Conservation (phyloP, 2,329 filamentous ascomycete species). For the Pezicula carpinea region DNA sequence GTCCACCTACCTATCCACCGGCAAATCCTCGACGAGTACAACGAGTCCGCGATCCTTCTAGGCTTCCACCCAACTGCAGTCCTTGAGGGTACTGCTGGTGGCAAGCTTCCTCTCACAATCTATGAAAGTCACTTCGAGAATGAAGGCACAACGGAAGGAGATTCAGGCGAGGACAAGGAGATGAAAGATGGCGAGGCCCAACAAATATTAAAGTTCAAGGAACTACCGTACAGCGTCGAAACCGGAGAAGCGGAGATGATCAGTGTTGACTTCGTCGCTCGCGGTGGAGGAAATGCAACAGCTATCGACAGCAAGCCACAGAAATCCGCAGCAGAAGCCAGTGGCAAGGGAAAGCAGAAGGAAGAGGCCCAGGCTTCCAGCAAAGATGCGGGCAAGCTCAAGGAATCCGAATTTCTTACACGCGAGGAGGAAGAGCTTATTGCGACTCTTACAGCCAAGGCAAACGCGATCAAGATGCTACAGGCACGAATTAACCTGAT, state of each 20-base stretch:
- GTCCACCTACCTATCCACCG: slow-evolving; percentile 69
- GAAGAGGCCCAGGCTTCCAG: slow-evolving; percentile 17
- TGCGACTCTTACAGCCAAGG: slow-evolving; percentile 72
- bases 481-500: slow-evolving; percentile 71
- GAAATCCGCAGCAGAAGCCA: slow-evolving; percentile 20
- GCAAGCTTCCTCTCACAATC: slow-evolving; percentile 82
- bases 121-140: slow-evolving; percentile 81
- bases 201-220: slow-evolving; percentile 69
- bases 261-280: slow-evolving; percentile 86
- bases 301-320: slow-evolving; percentile 38
- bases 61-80: slow-evolving; percentile 73
- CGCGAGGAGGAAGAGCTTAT: slow-evolving; percentile 58
- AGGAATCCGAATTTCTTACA: slow-evolving; percentile 50
- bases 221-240: slow-evolving; percentile 83
- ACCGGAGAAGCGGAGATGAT: slow-evolving; percentile 98
- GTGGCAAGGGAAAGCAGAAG: slow-evolving; percentile 33
- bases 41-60: slow-evolving; percentile 80
- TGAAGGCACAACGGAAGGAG: slow-evolving; percentile 44
- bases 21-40: slow-evolving; percentile 69
- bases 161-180: slow-evolving; percentile 60
- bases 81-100: slow-evolving; percentile 54
- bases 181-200: slow-evolving; percentile 60
- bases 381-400: slow-evolving; percentile 31
- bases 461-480: slow-evolving; percentile 92
- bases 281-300: slow-evolving; percentile 76